A percentile compares a stretch with the other conserved stretches of the same genome.
phyloP scores from a whole-genome alignment of 2,329 filamentous ascomycete genomes.

The Tolypocladium ophioglossoides region DNA sequence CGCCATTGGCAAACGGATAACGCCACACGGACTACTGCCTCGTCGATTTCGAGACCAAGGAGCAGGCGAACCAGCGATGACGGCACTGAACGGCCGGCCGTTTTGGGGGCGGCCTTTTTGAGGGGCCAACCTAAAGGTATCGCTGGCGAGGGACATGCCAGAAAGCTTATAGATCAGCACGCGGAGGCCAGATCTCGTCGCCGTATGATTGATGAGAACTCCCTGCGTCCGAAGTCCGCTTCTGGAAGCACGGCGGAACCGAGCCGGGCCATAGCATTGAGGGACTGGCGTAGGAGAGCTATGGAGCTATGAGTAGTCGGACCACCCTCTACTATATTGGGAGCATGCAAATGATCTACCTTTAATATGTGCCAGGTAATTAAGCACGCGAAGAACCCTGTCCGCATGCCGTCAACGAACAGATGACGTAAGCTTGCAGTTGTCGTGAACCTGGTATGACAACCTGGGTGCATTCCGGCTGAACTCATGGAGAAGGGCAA shows the following conservation, averaged over 20 bases:
- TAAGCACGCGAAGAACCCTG: too few species aligned
- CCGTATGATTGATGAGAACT: not conserved
- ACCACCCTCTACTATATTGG: too few species aligned
- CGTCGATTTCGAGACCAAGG: constrained; percentile 46
- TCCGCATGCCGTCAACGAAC: too few species aligned
- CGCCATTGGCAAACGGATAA: constrained; percentile 41
- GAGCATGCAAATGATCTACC: too few species aligned
- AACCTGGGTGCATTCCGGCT: too few species aligned
- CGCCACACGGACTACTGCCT: constrained; percentile 54
- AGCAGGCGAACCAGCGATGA: constrained; percentile 43
- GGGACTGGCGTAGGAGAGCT: constrained; percentile 1
- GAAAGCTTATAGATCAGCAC: not conserved
- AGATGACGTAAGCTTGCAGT: too few species aligned
- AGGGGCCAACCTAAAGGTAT: constrained; percentile 11
- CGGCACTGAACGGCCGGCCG: constrained; percentile 14
- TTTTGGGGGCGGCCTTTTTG: constrained; percentile 8
- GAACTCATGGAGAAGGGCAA: too few species aligned
- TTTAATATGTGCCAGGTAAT: too few species aligned
- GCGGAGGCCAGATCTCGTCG: not conserved
- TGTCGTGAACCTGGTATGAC: too few species aligned
- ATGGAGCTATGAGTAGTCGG: too few species aligned
- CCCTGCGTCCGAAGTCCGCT: not conserved
- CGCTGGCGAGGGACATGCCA: constrained; percentile 4
- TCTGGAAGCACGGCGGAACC: not conserved
- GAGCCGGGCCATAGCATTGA: constrained; percentile 5